phyloP scores from a whole-genome alignment of 2,329 filamentous ascomycete species.

The Ophiostoma piceae region DNA sequence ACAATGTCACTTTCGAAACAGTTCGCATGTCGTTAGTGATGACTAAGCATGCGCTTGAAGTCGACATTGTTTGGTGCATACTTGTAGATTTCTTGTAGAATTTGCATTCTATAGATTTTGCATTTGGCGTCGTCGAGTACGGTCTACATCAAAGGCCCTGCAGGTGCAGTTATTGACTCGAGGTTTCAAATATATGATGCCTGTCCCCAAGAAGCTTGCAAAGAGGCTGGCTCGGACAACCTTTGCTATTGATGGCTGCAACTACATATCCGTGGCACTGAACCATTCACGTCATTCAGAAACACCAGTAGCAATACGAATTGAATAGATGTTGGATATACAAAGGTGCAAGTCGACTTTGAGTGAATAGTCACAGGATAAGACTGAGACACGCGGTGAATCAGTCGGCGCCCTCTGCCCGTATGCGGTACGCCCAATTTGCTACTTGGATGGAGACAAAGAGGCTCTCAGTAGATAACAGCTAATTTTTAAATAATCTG shows the following conservation, averaged over 20 bases:
- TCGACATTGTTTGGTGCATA: not conserved
- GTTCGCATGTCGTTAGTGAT: not conserved
- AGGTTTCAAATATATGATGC: not conserved
- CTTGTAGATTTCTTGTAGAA: not conserved
- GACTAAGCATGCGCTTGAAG: not conserved
- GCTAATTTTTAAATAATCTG: too few species aligned
- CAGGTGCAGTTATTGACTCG: not conserved
- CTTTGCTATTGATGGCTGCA: not conserved
- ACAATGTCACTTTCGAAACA: not conserved
- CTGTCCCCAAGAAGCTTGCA: not conserved
- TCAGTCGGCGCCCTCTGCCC: not conserved
- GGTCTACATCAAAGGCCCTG: not conserved
- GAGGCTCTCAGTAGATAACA: too few species aligned
- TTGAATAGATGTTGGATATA: not conserved
- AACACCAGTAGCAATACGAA: not conserved
- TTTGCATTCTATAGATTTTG: not conserved
- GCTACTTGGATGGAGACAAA: not conserved
- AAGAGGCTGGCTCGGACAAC: not conserved
- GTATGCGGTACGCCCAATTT: not conserved
- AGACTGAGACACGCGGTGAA: not conserved
- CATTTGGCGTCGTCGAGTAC: not conserved
- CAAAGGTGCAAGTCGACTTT: not conserved
- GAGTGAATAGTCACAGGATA: not conserved
- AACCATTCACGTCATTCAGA: not conserved
- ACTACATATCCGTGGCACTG: not conserved